Conservation (phyloP, 176 grass and related monocot genomes). For the Phoenix roebelenii region DNA sequence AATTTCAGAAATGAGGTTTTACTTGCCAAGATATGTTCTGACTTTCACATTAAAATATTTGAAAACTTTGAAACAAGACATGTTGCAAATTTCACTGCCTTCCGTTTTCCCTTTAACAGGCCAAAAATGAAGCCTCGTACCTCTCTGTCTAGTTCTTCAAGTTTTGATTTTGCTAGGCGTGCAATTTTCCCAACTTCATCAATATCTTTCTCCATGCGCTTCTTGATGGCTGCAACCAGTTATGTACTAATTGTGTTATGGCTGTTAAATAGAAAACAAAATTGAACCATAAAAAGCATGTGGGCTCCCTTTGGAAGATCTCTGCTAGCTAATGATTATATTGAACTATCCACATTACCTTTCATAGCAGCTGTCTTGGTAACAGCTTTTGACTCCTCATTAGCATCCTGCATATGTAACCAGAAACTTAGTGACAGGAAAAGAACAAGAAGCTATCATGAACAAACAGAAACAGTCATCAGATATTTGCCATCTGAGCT, state of each 20-base stretch:
- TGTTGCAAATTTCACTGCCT: too few species aligned
- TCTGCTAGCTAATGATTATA: too few species aligned
- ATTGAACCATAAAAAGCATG: too few species aligned
- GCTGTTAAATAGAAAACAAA: neutral
- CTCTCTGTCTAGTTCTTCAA: slow-evolving; percentile 56
- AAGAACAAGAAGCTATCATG: too few species aligned
- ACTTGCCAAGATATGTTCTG: too few species aligned
- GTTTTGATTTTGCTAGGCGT: slow-evolving; percentile 65
- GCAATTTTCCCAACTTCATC: slow-evolving; percentile 74
- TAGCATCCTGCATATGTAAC: slow-evolving; percentile 38
- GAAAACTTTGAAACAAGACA: too few species aligned
- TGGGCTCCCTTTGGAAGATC: too few species aligned
- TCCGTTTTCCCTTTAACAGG: neutral
- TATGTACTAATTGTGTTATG: neutral
- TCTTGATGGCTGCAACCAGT: slow-evolving; percentile 51
- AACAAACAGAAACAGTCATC: too few species aligned
- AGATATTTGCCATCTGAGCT: too few species aligned
- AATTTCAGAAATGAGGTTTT: too few species aligned
- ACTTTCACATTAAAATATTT: too few species aligned
- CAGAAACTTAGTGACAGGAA: neutral
- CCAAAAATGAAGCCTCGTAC: slow-evolving; percentile 31
- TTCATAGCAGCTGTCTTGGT: slow-evolving; percentile 71
- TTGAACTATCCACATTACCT: slow-evolving; percentile 28
- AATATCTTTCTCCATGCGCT: slow-evolving; percentile 60
- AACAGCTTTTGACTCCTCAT: slow-evolving; percentile 78